These are phyloP conservation scores for Kokia cookei DNA, from an alignment of 441 rosid genomes.

Conservation along the genomic window DNA sequence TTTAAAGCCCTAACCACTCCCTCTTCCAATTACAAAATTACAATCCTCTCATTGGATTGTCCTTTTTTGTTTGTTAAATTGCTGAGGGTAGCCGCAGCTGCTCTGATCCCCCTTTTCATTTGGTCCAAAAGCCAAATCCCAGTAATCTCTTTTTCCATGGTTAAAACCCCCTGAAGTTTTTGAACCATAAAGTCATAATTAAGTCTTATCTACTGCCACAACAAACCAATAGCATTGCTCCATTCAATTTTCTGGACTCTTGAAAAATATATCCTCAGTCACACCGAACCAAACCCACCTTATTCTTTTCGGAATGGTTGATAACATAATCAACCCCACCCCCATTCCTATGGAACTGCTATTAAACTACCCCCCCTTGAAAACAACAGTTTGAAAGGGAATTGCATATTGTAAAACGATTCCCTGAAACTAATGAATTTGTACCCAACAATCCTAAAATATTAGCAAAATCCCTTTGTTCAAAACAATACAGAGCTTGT, in stretches of 20 bases:
- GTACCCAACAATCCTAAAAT: background rate
- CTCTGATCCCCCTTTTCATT: background rate
- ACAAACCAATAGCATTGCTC: background rate
- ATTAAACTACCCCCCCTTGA: background rate
- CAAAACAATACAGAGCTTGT: background rate
- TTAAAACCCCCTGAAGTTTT: background rate
- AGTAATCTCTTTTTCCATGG: background rate
- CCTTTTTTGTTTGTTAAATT: background rate
- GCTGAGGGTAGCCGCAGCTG: background rate
- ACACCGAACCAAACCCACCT: background rate
- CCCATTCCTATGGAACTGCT: background rate
- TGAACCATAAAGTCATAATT: background rate
- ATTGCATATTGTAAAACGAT: too few species aligned
- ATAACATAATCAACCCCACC: background rate
- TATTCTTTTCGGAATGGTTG: background rate
- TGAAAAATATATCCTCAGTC: background rate
- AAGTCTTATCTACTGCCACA: background rate
- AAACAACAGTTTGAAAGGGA: background rate
- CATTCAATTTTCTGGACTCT: background rate
- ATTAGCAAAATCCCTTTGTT: too few species aligned
- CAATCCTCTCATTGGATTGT: conserved; percentile 13
- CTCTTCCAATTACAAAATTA: conserved; percentile 6
- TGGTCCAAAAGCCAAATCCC: background rate
- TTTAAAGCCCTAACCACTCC: conserved; percentile 24
- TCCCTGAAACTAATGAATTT: background rate